phyloP scores from a whole-genome alignment of 2,329 filamentous ascomycete genomes.

The Epichloe gansuensis region DNA sequence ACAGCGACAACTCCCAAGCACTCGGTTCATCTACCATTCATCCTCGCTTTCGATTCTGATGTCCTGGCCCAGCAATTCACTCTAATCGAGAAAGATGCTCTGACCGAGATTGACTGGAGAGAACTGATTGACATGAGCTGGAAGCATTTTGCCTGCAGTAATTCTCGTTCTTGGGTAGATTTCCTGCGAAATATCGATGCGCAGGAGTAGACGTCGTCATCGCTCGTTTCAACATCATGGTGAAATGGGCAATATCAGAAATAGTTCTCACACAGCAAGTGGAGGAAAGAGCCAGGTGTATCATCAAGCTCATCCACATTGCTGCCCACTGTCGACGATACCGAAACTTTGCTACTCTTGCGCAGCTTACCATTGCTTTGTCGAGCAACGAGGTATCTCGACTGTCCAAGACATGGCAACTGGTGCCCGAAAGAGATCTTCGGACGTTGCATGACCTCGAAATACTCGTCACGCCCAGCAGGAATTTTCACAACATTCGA shows the following conservation, averaged over 20 bases:
- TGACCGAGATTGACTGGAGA: conserved; percentile 82
- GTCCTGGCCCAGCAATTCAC: conserved; percentile 73
- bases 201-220: conserved; percentile 69
- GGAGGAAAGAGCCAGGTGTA: conserved; percentile 61
- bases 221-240: conserved; percentile 77
- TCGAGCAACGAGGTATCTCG: conserved; percentile 61
- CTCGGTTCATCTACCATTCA: conserved; percentile 61
- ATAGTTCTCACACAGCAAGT: conserved; percentile 60
- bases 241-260: conserved; percentile 77
- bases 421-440: conserved; percentile 54
- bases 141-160: conserved; percentile 55
- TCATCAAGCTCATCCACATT: conserved; percentile 75
- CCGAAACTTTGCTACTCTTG: conserved; percentile 75
- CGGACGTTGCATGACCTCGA: conserved; percentile 58
- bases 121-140: conserved; percentile 75
- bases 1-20: conserved; percentile 24
- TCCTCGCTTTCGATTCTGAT: conserved; percentile 69
- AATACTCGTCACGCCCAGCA: conserved; percentile 59
- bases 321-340: conserved; percentile 62
- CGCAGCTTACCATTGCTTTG: conserved; percentile 66
- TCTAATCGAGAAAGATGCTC: conserved; percentile 72
- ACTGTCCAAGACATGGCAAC: conserved; percentile 57
- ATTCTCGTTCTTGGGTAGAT: conserved; percentile 68
- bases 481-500: conserved; percentile 66
- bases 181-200: conserved; percentile 63